phyloP scores from a whole-genome alignment of 441 rosid species.

The Pelargonium fulgidum region DNA sequence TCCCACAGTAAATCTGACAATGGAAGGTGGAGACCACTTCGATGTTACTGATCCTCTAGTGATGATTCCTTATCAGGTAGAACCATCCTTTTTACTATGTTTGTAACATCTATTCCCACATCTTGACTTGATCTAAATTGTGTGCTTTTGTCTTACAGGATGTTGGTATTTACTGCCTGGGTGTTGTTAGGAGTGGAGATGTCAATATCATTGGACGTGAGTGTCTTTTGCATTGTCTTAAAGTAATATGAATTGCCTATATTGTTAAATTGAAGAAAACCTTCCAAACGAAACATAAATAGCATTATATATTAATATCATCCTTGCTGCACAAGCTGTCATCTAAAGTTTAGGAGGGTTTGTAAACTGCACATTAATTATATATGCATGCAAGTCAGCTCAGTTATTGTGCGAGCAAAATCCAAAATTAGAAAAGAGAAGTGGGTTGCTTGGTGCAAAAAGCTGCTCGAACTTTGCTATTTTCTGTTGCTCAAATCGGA shows the following conservation, averaged over 20 bases:
- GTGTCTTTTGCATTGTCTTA: constrained; percentile 25
- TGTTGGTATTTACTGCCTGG: constrained; percentile 55
- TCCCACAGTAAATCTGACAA: constrained; percentile 54
- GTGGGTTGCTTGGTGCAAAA: not conserved
- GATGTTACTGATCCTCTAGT: constrained; percentile 49
- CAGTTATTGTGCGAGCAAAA: not conserved
- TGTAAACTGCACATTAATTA: no score
- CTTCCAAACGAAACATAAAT: not conserved
- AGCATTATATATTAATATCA: not conserved
- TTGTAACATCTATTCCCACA: constrained; percentile 9
- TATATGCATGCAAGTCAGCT: no score
- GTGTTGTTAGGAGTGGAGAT: constrained; percentile 55
- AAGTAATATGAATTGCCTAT: not conserved
- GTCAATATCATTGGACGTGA: constrained; percentile 91
- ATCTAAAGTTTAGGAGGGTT: no score
- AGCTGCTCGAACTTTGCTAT: not conserved
- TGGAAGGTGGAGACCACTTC: constrained; percentile 69
- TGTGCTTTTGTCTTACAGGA: constrained; percentile 34
- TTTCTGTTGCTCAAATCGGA: not conserved
- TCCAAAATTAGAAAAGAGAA: not conserved
- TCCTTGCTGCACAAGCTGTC: not conserved
- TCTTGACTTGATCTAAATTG: constrained; percentile 8
- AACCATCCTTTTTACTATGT: constrained; percentile 19
- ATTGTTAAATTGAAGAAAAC: not conserved
- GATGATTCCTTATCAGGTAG: constrained; percentile 37